A percentile compares a stretch with the other conserved stretches of the same genome.
phyloP scores from a whole-genome alignment of 768 basidiomycete species.

The Mycena haematopus region DNA sequence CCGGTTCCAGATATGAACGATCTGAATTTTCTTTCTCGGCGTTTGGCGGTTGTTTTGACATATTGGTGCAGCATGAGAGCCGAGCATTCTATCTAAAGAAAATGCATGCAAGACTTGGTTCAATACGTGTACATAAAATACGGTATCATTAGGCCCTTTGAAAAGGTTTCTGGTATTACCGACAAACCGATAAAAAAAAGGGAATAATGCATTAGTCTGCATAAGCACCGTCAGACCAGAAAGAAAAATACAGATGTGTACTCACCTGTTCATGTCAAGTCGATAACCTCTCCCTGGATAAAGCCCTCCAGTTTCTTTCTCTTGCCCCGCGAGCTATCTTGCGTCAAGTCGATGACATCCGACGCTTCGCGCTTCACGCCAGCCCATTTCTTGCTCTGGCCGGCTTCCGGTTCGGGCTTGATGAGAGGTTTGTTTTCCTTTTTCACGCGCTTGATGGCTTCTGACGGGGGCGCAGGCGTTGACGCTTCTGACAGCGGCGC shows the following conservation, averaged over 20 bases:
- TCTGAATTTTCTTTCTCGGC: neutral
- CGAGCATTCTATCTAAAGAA: too few species aligned
- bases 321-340: conserved; percentile 8
- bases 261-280: conserved; percentile 16
- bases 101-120: too few species aligned
- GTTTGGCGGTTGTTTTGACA: neutral
- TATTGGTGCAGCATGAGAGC: too few species aligned
- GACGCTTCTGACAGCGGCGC: neutral
- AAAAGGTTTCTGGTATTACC: neutral
- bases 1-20: too few species aligned
- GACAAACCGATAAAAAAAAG: neutral
- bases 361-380: conserved; percentile 6
- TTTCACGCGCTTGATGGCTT: neutral
- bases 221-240: neutral
- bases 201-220: too few species aligned
- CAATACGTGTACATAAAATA: neutral
- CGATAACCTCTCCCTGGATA: conserved; percentile 17
- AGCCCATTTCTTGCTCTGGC: conserved; percentile 2
- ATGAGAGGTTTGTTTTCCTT: conserved; percentile 7
- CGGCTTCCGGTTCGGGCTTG: neutral
- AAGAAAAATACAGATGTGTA: neutral
- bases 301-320: conserved; percentile 9
- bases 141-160: neutral
- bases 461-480: neutral
- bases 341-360: conserved; percentile 20